Evolutionary conservation across 2,329 filamentous ascomycete species (phyloP).

Genomic region (Cercospora sojina): DNA sequence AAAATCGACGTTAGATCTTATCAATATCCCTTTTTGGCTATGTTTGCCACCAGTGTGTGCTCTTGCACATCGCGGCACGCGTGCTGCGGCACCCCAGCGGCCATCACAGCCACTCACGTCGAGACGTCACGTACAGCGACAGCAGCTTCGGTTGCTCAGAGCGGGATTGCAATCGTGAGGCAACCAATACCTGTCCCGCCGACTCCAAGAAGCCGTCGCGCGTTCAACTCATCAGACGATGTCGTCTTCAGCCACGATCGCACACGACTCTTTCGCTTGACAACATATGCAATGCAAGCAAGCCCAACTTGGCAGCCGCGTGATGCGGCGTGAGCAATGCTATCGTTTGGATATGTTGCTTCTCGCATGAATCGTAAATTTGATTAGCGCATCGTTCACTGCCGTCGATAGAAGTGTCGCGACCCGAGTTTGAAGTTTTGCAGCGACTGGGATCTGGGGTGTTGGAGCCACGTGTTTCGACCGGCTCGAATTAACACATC

Average conservation of each 20-base stretch:
- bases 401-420: background rate
- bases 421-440: background rate
- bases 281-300: conserved; percentile 1
- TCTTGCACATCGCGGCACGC: background rate
- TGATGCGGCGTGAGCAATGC: background rate
- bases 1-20: background rate
- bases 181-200: background rate
- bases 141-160: background rate
- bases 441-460: background rate
- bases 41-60: background rate
- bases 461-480: conserved; percentile 6
- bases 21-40: background rate
- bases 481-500: background rate
- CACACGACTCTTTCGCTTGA: background rate
- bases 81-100: background rate
- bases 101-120: background rate
- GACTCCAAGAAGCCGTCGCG: background rate
- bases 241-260: background rate
- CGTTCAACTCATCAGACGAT: background rate
- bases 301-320: conserved; percentile 1
- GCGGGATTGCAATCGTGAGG: background rate
- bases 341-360: background rate
- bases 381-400: background rate
- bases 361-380: background rate
- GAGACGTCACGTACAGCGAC: background rate